These are phyloP conservation scores for Coccomyxa subellipsoidea DNA, from an alignment of 163 green algal species.

Conservation along the genomic window DNA sequence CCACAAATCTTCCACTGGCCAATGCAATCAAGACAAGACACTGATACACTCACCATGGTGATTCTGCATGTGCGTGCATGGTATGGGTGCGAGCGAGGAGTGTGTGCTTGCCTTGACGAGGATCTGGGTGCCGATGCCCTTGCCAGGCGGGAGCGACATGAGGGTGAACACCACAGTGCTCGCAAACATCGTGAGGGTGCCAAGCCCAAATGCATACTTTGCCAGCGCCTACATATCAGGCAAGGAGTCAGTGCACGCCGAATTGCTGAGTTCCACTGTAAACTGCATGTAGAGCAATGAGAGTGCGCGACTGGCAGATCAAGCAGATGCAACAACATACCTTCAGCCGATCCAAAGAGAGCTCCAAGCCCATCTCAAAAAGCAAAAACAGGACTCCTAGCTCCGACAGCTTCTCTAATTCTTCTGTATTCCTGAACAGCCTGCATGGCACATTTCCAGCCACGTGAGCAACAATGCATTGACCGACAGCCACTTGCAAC, in stretches of 20 bases:
- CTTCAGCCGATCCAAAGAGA: constrained; percentile 87
- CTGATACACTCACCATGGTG: no score
- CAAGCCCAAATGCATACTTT: constrained; percentile 94
- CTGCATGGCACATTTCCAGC: constrained; percentile 19
- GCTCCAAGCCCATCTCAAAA: constrained; percentile 97
- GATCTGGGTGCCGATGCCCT: constrained; percentile 78
- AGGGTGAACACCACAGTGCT: constrained; percentile 72
- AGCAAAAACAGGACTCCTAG: constrained; percentile 91
- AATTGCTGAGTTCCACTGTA: no score
- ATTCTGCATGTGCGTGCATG: no score
- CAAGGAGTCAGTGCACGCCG: no score
- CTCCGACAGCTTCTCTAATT: constrained; percentile 88
- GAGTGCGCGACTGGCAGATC: no score
- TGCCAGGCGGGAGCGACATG: constrained; percentile 74
- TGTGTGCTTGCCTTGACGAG: constrained; percentile 55
- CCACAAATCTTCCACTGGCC: no score
- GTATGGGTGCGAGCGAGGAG: no score
- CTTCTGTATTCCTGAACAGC: constrained; percentile 74
- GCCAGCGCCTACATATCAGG: constrained; percentile 67
- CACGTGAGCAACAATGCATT: no score
- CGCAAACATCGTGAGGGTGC: constrained; percentile 78
- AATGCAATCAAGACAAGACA: no score
- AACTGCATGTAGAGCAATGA: no score
- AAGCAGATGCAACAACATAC: constrained; percentile 8
- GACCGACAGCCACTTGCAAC: no score